A percentile compares a stretch with the other conserved stretches of the same genome.
Conservation (phyloP, 305 asterid species). For the Solanum chacoense region DNA sequence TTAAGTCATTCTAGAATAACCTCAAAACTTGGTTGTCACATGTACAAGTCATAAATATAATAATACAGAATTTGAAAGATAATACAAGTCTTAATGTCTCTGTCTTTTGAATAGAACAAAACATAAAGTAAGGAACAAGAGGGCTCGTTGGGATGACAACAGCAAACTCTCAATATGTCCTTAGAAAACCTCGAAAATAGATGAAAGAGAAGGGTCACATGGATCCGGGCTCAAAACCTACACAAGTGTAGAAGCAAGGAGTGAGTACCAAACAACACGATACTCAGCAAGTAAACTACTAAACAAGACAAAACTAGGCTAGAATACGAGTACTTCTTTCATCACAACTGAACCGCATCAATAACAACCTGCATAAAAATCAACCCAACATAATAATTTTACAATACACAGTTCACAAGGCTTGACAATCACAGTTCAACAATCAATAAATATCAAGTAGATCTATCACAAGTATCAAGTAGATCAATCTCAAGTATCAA, state of each 20-base stretch:
- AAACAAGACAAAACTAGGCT: background rate
- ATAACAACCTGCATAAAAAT: too few species aligned
- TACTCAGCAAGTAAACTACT: background rate
- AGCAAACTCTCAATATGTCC: background rate
- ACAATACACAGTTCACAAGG: background rate
- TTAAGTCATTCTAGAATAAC: background rate
- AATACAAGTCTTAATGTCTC: background rate
- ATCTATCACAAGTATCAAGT: background rate
- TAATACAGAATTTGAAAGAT: background rate
- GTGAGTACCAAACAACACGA: background rate
- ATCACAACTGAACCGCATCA: background rate
- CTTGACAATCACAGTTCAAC: background rate
- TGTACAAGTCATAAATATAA: background rate
- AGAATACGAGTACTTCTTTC: too few species aligned
- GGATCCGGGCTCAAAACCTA: background rate
- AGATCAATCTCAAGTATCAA: background rate
- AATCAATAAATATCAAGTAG: background rate
- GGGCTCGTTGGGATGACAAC: background rate
- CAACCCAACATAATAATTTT: background rate
- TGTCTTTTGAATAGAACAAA: background rate
- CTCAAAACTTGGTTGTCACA: background rate
- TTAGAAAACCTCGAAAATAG: background rate
- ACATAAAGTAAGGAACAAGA: too few species aligned
- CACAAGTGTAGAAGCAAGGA: background rate
- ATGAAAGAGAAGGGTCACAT: background rate